Base-by-base conservation (phyloP, 2,329 filamentous ascomycete genomes). In the Tolypocladium nubicola region DNA sequence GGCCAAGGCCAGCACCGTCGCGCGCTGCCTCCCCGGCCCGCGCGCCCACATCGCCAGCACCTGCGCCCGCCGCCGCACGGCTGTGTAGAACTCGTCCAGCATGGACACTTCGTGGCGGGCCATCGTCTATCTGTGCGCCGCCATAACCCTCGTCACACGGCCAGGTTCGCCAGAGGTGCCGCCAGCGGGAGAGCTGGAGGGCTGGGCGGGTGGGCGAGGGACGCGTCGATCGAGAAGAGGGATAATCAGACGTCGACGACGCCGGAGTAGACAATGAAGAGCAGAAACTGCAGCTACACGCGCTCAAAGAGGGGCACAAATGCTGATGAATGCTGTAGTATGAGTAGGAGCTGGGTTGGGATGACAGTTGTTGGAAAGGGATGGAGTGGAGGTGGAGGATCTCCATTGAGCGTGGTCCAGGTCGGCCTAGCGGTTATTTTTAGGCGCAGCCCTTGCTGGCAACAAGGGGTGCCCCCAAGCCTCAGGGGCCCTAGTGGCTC, bases 11-110 rank as follows among this genome's bases (percentile, higher is more conserved):
- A 72, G 57, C 19, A 62, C 64, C 43, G 70, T 65, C 4, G 67
- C 71, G 50, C 71, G 66, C 30, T 67, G 71, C 49, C 71, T 67
- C 54, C 76, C 75, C 11, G 69, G 73, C n/a, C 75, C 72, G 40
- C 69, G 66, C 57, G 70, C 68, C 69, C 78, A 80, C n/a, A 65
- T 63, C 67, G 70, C 70, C n/a, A 74, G 49, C 50, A 68, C 67
- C 49, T 66, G 69, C 39, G 66, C 52, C 41, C 70, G 61, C 6
- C 61, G 65, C 57, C 54, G 61, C 33, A 59, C 45, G 39, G 61
- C 62, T n/a, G 59, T 52, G 40, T 62, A 61, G 37, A 68, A 56
- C 16, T 62, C 60, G 61, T 65, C 60, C 43, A 58, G 57, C 53
- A 65, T 53, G 53, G 66, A 63, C 56, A 62, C 62, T 53, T 63